Conservation (phyloP, 768 basidiomycete species). For the Kwoniella sp. region DNA sequence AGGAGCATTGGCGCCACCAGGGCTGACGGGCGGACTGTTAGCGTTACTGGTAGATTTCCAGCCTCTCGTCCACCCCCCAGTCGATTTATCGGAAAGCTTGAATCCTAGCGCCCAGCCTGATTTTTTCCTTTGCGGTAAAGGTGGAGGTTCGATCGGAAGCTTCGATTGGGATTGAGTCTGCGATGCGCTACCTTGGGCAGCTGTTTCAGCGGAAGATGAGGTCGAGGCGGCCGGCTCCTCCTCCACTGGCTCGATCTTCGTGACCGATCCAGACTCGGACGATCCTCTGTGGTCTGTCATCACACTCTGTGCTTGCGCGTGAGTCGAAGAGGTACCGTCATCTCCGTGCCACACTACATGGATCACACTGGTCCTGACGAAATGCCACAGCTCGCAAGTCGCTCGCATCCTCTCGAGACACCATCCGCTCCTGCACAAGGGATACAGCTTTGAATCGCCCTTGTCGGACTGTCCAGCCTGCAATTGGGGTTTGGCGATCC, state of each 20-base stretch:
- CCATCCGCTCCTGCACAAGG: conserved; percentile 82
- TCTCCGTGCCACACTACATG: conserved; percentile 91
- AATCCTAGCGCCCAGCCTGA: conserved; percentile 46
- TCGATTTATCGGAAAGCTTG: conserved; percentile 28
- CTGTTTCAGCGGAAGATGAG: not conserved
- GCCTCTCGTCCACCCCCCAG: conserved; percentile 32
- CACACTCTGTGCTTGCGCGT: conserved; percentile 8
- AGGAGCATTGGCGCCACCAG: conserved; percentile 16
- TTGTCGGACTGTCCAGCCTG: conserved; percentile 26
- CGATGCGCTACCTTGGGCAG: not conserved
- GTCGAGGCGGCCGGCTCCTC: not conserved
- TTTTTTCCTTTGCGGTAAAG: conserved; percentile 29
- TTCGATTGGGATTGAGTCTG: not conserved
- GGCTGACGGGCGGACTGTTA: conserved; percentile 34
- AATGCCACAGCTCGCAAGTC: conserved; percentile 90
- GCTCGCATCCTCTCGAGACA: conserved; percentile 78
- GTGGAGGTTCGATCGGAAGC: conserved; percentile 13
- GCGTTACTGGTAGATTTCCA: conserved; percentile 19
- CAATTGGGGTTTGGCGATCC: conserved; percentile 43
- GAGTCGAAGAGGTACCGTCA: conserved; percentile 35
- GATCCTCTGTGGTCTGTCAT: not conserved
- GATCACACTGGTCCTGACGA: conserved; percentile 76
- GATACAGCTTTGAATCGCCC: conserved; percentile 61
- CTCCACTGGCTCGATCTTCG: not conserved
- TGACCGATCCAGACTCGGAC: not conserved